Conservation (phyloP, 805 yeast genomes). For the Priceomyces castillae region DNA sequence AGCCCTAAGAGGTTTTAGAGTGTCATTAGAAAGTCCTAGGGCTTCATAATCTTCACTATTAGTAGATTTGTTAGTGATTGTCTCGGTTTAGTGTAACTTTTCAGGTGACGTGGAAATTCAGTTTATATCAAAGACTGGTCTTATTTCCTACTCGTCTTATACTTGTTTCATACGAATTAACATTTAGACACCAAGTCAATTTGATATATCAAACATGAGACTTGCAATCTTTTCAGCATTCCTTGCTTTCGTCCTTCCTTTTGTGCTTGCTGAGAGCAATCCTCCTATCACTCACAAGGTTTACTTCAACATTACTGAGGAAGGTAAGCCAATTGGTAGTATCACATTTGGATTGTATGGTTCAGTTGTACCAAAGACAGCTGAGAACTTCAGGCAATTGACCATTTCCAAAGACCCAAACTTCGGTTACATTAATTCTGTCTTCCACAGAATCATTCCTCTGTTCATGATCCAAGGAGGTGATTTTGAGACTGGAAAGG, state of each 20-base stretch:
- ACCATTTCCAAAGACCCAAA: conserved; percentile 59
- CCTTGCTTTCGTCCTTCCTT: background rate
- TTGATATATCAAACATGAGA: no score
- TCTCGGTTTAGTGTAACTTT: background rate
- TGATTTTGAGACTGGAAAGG: conserved; percentile 68
- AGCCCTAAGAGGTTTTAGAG: no score
- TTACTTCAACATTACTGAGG: conserved; percentile 82
- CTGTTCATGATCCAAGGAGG: conserved; percentile 88
- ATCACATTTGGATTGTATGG: conserved; percentile 87
- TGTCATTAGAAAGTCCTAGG: no score
- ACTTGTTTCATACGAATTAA: no score
- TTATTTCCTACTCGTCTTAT: no score
- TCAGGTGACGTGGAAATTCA: background rate
- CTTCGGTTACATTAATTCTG: conserved; percentile 59
- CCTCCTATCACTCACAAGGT: conserved; percentile 75
- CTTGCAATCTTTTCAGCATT: no score
- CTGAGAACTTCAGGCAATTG: conserved; percentile 80
- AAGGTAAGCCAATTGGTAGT: conserved; percentile 73
- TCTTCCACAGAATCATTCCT: conserved; percentile 72
- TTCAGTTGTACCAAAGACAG: conserved; percentile 59
- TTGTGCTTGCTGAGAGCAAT: conserved; percentile 18
- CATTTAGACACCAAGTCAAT: no score
- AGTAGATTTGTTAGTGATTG: background rate
- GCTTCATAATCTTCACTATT: no score
- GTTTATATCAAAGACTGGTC: background rate